phyloP scores from a whole-genome alignment of 495 filamentous ascomycete genomes.

The Cairneyella variabilis region DNA sequence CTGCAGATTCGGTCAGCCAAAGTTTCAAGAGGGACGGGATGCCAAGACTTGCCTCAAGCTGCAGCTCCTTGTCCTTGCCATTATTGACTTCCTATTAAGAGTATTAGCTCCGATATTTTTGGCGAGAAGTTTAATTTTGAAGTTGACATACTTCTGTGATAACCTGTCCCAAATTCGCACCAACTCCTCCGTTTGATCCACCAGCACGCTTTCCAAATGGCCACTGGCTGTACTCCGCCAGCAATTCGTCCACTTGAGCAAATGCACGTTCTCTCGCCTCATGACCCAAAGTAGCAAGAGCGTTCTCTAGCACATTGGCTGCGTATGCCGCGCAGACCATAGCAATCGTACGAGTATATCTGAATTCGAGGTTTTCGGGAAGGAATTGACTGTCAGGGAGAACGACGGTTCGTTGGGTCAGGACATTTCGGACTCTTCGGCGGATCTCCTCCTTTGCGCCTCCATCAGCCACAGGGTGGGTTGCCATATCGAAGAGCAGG shows the following conservation, averaged over 20 bases:
- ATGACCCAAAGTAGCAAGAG: constrained; percentile 87
- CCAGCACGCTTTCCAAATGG: constrained; percentile 82
- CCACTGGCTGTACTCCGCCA: constrained; percentile 95
- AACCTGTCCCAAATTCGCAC: constrained; percentile 89
- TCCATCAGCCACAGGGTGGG: constrained; percentile 94
- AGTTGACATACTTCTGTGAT: constrained; percentile 58
- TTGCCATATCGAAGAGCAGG: constrained; percentile 99
- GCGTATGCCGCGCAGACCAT: constrained; percentile 99
- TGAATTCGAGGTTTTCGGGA: constrained; percentile 89
- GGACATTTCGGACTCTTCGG: constrained; percentile 83
- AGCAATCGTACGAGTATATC: constrained; percentile 82
- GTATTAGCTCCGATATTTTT: too few relatives aligned
- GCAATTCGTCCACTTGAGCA: constrained; percentile 91
- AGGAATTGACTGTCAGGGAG: constrained; percentile 78
- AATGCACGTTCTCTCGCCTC: constrained; percentile 92
- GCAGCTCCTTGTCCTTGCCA: constrained; percentile 85
- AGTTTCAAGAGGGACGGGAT: neutral
- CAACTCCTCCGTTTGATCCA: constrained; percentile 72
- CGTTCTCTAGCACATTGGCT: constrained; percentile 96
- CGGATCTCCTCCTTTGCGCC: constrained; percentile 97
- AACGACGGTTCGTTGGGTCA: constrained; percentile 92
- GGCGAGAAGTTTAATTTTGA: too few relatives aligned
- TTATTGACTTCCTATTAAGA: constrained; percentile 74
- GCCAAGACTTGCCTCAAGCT: constrained; percentile 66
- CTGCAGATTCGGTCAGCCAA: constrained; percentile 37